These are phyloP conservation scores for Colletotrichum sp. DNA, from an alignment of 2,329 filamentous ascomycete genomes.

Conservation along the genomic window DNA sequence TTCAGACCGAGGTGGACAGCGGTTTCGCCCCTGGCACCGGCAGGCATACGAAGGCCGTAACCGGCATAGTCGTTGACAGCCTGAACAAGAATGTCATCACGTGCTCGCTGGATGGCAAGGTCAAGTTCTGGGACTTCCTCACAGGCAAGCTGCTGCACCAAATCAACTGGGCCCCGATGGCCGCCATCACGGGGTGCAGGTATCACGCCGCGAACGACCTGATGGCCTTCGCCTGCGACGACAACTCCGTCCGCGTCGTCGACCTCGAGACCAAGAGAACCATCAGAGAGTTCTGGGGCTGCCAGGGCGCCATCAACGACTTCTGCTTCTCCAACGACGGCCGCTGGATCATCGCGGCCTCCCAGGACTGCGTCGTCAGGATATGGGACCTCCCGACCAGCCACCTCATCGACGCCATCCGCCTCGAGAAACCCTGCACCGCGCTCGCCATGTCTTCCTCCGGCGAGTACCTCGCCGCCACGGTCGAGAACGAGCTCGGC, in stretches of 20 bases:
- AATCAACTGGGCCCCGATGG: slow-evolving; percentile 83
- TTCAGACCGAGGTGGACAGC: slow-evolving; percentile 50
- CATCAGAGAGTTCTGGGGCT: slow-evolving; percentile 92
- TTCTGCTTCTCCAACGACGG: slow-evolving; percentile 92
- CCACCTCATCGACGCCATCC: slow-evolving; percentile 92
- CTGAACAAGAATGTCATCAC: slow-evolving; percentile 87
- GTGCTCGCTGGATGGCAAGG: slow-evolving; percentile 86
- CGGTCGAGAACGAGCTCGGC: slow-evolving; percentile 80
- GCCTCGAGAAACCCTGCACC: slow-evolving; percentile 78
- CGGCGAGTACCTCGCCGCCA: slow-evolving; percentile 93
- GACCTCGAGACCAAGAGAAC: slow-evolving; percentile 90
- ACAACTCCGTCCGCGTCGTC: slow-evolving; percentile 85
- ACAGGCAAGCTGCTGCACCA: slow-evolving; percentile 81
- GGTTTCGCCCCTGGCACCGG: slow-evolving; percentile 61
- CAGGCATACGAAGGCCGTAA: slow-evolving; percentile 82
- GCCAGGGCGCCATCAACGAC: slow-evolving; percentile 75
- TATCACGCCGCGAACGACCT: slow-evolving; percentile 87
- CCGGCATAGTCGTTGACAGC: slow-evolving; percentile 86
- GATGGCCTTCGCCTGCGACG: slow-evolving; percentile 87
- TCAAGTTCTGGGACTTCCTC: slow-evolving; percentile 98
- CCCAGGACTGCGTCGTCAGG: slow-evolving; percentile 78
- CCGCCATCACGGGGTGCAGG: slow-evolving; percentile 75
- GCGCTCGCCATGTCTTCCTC: slow-evolving; percentile 87
- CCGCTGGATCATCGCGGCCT: slow-evolving; percentile 89
- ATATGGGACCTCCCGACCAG: slow-evolving; percentile 97